A percentile compares a stretch with the other conserved stretches of the same genome.
Conservation (phyloP, 1,284 basidiomycete genomes). For the Lignosus rhinocerotis region DNA sequence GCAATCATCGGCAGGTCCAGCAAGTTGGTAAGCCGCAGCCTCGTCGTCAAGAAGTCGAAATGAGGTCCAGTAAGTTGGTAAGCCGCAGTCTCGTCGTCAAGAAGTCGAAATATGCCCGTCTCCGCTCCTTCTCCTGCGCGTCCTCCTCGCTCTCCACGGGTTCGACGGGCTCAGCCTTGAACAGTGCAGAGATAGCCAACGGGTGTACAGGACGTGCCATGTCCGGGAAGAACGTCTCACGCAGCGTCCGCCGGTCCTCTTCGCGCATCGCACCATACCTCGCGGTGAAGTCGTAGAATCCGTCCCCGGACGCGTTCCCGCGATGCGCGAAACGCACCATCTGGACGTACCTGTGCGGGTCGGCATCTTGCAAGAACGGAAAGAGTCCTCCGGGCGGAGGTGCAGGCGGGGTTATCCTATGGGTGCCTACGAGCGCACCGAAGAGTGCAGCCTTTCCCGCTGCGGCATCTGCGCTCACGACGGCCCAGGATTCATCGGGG, state of each 20-base stretch:
- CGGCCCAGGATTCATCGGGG: conserved; percentile 31
- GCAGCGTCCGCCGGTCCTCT: conserved; percentile 74
- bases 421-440: conserved; percentile 60
- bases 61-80: conserved; percentile 67
- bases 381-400: conserved; percentile 68
- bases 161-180: conserved; percentile 32
- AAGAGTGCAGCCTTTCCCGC: conserved; percentile 30
- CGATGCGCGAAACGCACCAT: conserved; percentile 78
- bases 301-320: conserved; percentile 55
- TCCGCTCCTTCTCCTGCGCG: conserved; percentile 28
- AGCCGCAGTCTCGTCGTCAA: conserved; percentile 59
- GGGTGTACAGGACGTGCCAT: conserved; percentile 34
- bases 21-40: conserved; percentile 58
- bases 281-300: conserved; percentile 91
- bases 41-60: conserved; percentile 52
- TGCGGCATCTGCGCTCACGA: conserved; percentile 26
- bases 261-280: conserved; percentile 87
- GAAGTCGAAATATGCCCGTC: conserved; percentile 45
- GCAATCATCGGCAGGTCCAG: conserved; percentile 84
- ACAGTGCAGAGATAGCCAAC: conserved; percentile 29
- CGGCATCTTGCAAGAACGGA: conserved; percentile 57
- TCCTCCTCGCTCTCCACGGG: conserved; percentile 13
- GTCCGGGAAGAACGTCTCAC: conserved; percentile 68
- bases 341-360: conserved; percentile 54
- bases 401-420: conserved; percentile 62